A percentile compares a stretch with the other conserved stretches of the same genome.
phyloP scores from a whole-genome alignment of 345 rosid species.

The Bruguiera parviflora region DNA sequence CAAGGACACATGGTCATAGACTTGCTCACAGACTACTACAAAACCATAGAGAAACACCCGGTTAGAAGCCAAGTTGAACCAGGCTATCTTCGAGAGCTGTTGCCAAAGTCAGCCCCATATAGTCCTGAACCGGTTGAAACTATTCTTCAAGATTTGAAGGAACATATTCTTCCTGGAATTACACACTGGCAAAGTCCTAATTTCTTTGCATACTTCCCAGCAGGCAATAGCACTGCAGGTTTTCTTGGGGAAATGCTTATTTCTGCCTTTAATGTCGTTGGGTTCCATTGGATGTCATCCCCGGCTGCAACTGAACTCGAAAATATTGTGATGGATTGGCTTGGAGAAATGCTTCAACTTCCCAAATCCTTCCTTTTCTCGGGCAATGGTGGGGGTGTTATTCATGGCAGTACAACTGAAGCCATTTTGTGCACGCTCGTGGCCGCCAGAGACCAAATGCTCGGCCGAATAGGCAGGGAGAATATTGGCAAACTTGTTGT shows the following conservation, averaged over 20 bases:
- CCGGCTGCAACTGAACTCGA: constrained; percentile 55
- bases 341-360: constrained; percentile 36
- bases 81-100: constrained; percentile 26
- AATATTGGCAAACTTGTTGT: constrained; percentile 30
- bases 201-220: constrained; percentile 38
- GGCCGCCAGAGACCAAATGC: constrained; percentile 36
- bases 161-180: constrained; percentile 39
- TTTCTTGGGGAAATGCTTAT: constrained; percentile 38
- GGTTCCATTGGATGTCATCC: constrained; percentile 46
- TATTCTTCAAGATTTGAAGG: constrained; percentile 32
- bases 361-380: constrained; percentile 38
- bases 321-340: constrained; percentile 41
- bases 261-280: constrained; percentile 38
- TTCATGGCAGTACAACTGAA: constrained; percentile 38
- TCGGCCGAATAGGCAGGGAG: constrained; percentile 17
- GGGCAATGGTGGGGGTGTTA: constrained; percentile 39
- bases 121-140: constrained; percentile 29
- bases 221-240: constrained; percentile 26
- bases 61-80: constrained; percentile 41
- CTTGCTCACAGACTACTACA: constrained; percentile 41
- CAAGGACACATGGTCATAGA: constrained; percentile 41
- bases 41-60: constrained; percentile 32
- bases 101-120: constrained; percentile 36
- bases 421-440: constrained; percentile 35
- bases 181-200: constrained; percentile 50